Base-by-base conservation (phyloP, 371 early-diverging fungal genomes). In the Rhizopus arrhizus region DNA sequence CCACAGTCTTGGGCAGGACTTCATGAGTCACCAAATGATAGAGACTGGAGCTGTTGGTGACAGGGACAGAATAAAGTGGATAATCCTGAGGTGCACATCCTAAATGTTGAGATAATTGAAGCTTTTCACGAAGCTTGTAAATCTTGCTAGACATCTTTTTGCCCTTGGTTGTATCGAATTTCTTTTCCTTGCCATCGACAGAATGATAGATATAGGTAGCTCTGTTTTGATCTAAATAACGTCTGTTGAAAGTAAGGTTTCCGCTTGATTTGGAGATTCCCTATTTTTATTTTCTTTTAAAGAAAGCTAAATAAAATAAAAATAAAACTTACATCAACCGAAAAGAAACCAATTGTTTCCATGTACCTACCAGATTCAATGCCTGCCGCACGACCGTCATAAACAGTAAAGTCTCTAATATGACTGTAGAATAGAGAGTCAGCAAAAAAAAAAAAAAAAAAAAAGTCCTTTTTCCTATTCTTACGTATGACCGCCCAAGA, bases 331-430 rank as follows among this genome's bases (percentile, higher is more conserved):
- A 69, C 76, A 42, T 74, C 64, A 11, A 79, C 63, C 15, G 87
- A 87, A 65, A 84, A 68, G 66, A 79, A 85, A 3, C 83, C 87
- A 51, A 87, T 45, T 13, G 87, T 82, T 45, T 87, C 85, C 66
- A 87, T 61, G 72, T 80, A 85, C 9, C 82, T 75, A 41, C 87
- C 87, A 32, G 80, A 73, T 42, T 81, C 74, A 35, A 87, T 68
- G 38, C 81, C 87, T 59, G 72, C 82, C 10, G 81, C 82, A 64
- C 81, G 78, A 8, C 53, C 55, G 65, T 84, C 87, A 46, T 76
- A 83, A 45, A 63, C 52, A 29, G 58, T 70, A 65, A 80, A 83
- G 51, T 87, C 87, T 53, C 87, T 81, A 16, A 80, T 66, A 63
- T 87, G 87, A 8, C 64, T 69, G 53, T 48, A 9, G 12, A 35